These are phyloP conservation scores for Aspergillus flavus DNA, from an alignment of 2,329 filamentous ascomycete genomes.

Conservation along the genomic window DNA sequence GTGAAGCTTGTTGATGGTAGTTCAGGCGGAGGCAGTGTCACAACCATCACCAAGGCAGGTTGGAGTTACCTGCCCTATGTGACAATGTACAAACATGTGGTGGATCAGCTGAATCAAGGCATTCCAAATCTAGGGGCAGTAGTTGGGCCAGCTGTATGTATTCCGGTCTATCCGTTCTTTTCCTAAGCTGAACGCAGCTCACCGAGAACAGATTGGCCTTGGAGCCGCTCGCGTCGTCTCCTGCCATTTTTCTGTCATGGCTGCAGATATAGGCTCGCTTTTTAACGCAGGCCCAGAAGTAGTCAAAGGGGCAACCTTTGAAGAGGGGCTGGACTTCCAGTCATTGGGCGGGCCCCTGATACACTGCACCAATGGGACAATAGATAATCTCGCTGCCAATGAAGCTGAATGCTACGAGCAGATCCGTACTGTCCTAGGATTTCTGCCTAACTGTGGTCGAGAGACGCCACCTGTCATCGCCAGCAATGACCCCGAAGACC, in stretches of 20 bases:
- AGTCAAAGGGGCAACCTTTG: slow-evolving; percentile 65
- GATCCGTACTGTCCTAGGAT: slow-evolving; percentile 58
- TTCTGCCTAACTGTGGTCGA: slow-evolving; percentile 60
- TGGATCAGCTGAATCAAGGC: slow-evolving; percentile 62
- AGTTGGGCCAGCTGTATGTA: slow-evolving; percentile 57
- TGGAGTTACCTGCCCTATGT: slow-evolving; percentile 65
- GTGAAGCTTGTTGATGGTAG: slow-evolving; percentile 67
- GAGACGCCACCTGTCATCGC: slow-evolving; percentile 55
- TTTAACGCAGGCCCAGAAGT: slow-evolving; percentile 68
- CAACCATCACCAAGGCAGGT: slow-evolving; percentile 57
- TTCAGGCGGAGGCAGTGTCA: slow-evolving; percentile 65
- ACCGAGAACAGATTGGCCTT: slow-evolving; percentile 54
- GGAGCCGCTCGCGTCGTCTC: slow-evolving; percentile 63
- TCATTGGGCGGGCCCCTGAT: slow-evolving; percentile 63
- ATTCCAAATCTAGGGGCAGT: slow-evolving; percentile 68
- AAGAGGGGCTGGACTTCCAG: slow-evolving; percentile 61
- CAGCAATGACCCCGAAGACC: slow-evolving; percentile 53
- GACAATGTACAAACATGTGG: slow-evolving; percentile 55
- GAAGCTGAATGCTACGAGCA: slow-evolving; percentile 66
- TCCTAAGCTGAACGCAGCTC: neutral
- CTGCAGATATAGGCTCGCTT: slow-evolving; percentile 61
- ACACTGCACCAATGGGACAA: slow-evolving; percentile 67
- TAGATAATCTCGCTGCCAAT: slow-evolving; percentile 64
- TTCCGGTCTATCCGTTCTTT: neutral
- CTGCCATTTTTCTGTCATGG: slow-evolving; percentile 69